phyloP scores from a whole-genome alignment of 2,329 filamentous ascomycete species.

The Penicillium psychrosexuale region DNA sequence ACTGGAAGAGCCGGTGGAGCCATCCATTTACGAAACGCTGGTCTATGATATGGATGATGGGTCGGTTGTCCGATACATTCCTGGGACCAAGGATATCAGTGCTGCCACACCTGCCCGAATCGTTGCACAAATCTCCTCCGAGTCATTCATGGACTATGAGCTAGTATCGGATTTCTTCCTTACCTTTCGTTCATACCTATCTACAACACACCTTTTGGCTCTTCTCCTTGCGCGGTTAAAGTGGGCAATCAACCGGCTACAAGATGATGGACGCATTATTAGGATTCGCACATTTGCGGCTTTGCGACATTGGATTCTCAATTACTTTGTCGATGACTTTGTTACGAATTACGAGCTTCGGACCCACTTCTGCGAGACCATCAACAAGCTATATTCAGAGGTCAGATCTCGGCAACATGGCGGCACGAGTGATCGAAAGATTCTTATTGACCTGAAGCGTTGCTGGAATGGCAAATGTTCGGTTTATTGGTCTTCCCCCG shows the following conservation, averaged over 20 bases:
- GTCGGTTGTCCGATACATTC: conserved; percentile 76
- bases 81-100: conserved; percentile 68
- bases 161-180: conserved; percentile 97
- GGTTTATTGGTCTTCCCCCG: conserved; percentile 77
- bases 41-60: conserved; percentile 79
- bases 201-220: conserved; percentile 69
- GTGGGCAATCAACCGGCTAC: conserved; percentile 77
- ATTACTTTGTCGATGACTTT: conserved; percentile 97
- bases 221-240: conserved; percentile 80
- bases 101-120: conserved; percentile 88
- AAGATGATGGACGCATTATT: conserved; percentile 89
- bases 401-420: conserved; percentile 52
- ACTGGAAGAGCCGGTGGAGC: conserved; percentile 61
- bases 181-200: conserved; percentile 85
- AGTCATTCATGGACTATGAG: conserved; percentile 94
- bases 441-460: conserved; percentile 89
- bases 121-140: conserved; percentile 93
- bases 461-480: conserved; percentile 93
- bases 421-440: conserved; percentile 70
- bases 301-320: conserved; percentile 92
- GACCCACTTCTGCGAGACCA: conserved; percentile 71
- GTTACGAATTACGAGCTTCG: conserved; percentile 71
- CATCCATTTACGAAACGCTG: conserved; percentile 72
- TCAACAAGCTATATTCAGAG: conserved; percentile 63
- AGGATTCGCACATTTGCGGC: conserved; percentile 94